Evolutionary conservation across 2,329 filamentous ascomycete species (phyloP).

Genomic region (Aspergillus piperis): DNA sequence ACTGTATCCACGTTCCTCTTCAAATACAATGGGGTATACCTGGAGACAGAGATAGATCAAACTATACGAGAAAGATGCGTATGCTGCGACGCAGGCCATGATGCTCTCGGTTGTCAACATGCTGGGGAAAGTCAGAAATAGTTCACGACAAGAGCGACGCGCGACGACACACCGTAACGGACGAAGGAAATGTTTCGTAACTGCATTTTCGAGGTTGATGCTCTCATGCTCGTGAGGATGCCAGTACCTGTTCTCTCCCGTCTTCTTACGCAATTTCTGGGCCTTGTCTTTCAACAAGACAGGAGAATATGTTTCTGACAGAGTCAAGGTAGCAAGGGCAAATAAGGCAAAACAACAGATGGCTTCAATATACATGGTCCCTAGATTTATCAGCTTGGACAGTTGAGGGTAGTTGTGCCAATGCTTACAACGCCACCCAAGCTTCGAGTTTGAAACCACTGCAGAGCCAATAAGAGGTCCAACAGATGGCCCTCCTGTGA

Average conservation of each 20-base stretch:
- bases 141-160: no score
- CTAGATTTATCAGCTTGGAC: not conserved
- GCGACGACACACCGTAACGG: constrained; percentile 29
- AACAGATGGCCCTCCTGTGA: constrained; percentile 44
- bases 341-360: constrained; percentile 39
- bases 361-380: constrained; percentile 46
- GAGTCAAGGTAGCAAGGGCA: constrained; percentile 25
- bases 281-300: constrained; percentile 45
- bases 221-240: constrained; percentile 49
- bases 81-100: constrained; percentile 49
- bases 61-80: constrained; percentile 50
- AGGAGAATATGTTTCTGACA: constrained; percentile 45
- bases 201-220: constrained; percentile 41
- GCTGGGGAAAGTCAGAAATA: not conserved
- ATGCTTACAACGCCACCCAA: constrained; percentile 15
- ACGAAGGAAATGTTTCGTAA: constrained; percentile 48
- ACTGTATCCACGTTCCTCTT: constrained; percentile 42
- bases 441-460: constrained; percentile 30
- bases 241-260: constrained; percentile 43
- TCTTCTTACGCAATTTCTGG: constrained; percentile 38
- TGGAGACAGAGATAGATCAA: constrained; percentile 52
- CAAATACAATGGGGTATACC: constrained; percentile 52
- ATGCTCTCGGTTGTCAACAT: constrained; percentile 54
- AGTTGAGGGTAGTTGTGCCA: not conserved
- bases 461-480: constrained; percentile 47